Evolutionary conservation across 2,329 filamentous ascomycete genomes (phyloP).

Genomic region (Clonostachys sp.): DNA sequence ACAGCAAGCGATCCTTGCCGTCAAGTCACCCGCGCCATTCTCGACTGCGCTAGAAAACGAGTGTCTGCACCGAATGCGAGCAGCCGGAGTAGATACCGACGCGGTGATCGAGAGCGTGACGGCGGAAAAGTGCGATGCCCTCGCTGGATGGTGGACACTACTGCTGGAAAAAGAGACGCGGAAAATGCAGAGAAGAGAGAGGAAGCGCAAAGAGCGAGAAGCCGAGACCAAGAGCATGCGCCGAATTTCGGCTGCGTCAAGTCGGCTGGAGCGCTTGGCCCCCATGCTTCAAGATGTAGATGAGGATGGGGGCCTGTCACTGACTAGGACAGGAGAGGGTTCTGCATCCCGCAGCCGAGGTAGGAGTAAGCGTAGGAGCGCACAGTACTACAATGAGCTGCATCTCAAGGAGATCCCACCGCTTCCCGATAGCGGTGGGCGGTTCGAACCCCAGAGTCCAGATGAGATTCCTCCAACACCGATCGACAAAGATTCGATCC

Average conservation of each 20-base stretch:
- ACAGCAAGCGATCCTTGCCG: slow-evolving; percentile 83
- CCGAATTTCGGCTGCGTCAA: slow-evolving; percentile 84
- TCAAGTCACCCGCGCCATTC: slow-evolving; percentile 78
- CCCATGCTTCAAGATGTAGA: slow-evolving; percentile 74
- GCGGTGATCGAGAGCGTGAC: slow-evolving; percentile 91
- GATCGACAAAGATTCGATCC: slow-evolving; percentile 72
- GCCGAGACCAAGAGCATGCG: slow-evolving; percentile 73
- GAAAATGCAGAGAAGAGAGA: slow-evolving; percentile 75
- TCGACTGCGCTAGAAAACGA: slow-evolving; percentile 85
- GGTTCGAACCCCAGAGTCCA: slow-evolving; percentile 35
- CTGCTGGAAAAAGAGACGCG: slow-evolving; percentile 91
- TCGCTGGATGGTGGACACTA: slow-evolving; percentile 95
- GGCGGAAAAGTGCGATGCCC: slow-evolving; percentile 79
- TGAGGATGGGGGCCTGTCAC: slow-evolving; percentile 62
- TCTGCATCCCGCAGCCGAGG: slow-evolving; percentile 64
- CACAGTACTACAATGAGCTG: slow-evolving; percentile 57
- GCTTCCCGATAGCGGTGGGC: slow-evolving; percentile 57
- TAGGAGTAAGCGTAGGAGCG: slow-evolving; percentile 70
- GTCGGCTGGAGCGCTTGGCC: slow-evolving; percentile 75
- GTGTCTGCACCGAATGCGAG: slow-evolving; percentile 86
- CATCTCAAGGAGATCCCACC: slow-evolving; percentile 71
- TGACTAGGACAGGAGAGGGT: slow-evolving; percentile 35
- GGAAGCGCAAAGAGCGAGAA: slow-evolving; percentile 81
- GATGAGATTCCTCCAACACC: slow-evolving; percentile 62
- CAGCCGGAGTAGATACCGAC: slow-evolving; percentile 90